phyloP scores from a whole-genome alignment of 805 yeast genomes.

The Wickerhamiella galacta region DNA sequence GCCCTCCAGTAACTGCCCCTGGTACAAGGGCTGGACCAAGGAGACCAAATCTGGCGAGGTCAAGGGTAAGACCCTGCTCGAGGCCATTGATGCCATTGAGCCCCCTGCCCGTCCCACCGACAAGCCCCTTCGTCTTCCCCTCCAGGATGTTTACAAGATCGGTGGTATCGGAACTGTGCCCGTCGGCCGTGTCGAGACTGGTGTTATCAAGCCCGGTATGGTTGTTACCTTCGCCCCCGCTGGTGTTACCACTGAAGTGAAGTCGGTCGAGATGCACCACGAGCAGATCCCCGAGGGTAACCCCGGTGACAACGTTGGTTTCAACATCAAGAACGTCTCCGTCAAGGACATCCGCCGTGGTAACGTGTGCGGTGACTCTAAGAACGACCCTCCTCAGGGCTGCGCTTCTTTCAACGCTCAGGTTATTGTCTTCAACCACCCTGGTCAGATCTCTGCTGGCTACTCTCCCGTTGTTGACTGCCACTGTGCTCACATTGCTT shows the following conservation, averaged over 20 bases:
- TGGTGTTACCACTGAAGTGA: constrained; percentile 78
- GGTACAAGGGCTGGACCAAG: constrained; percentile 79
- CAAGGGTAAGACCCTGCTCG: constrained; percentile 70
- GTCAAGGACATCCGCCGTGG: constrained; percentile 84
- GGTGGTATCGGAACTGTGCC: constrained; percentile 89
- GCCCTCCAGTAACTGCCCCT: constrained; percentile 63
- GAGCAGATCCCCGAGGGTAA: constrained; percentile 61
- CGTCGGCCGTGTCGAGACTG: constrained; percentile 89
- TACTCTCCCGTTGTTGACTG: constrained; percentile 85
- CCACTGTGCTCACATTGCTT: constrained; percentile 88
- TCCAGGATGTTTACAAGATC: constrained; percentile 84
- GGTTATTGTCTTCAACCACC: constrained; percentile 78
- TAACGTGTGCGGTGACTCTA: constrained; percentile 83
- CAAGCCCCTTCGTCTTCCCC: constrained; percentile 79
- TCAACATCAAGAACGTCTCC: constrained; percentile 83
- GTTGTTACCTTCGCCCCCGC: constrained; percentile 81
- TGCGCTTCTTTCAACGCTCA: constrained; percentile 70
- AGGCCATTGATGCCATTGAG: constrained; percentile 71
- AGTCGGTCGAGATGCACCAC: constrained; percentile 82
- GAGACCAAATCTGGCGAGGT: constrained; percentile 54
- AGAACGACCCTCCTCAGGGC: constrained; percentile 75
- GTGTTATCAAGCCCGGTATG: constrained; percentile 84
- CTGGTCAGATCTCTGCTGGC: constrained; percentile 83
- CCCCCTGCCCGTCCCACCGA: constrained; percentile 69
- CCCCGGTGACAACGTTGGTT: constrained; percentile 85